Evolutionary conservation across 805 yeast genomes (phyloP), one percentile per base, ranked within the genome.

Genomic region (Saccharomycopsis sp.): DNA sequence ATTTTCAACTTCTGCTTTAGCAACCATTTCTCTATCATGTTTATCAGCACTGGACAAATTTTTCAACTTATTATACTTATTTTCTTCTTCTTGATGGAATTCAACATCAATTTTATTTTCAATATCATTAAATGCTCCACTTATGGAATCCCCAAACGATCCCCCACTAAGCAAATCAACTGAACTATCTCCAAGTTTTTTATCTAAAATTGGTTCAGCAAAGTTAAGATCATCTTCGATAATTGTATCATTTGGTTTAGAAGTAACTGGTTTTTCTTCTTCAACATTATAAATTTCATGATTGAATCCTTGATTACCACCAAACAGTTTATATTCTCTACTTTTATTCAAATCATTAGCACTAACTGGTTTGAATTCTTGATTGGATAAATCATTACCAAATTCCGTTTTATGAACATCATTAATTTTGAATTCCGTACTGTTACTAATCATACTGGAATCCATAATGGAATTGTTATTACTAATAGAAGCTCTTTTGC

Each of bases 1-100:
- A 15, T 32, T 31, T 27, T 35, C 40, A 21, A 43, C 47, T 18
- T 36, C 36, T 10, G 47, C 44, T 25, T 43, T 43, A n/a, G 47
- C 47, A 8, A 34, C 41, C 14, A 40, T 9, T 27, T 31, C 44
- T 21, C 26, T 31, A 17, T 40, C 45, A 31, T 27, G 26, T 14
- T 6, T 8, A 36, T 36, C 32, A 31, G 8, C 10, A 20, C 21
- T 19, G 6, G 35, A 5, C 8, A 15, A 8, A n/a, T 8, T 8
- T 8, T 30, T 30, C 13, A n/a, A 30, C 9, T n/a, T 30, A 20
- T 31, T 31, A 17, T 6, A 6, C 6, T 9, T 12, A 20, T 31
- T 13, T 20, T 34, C 28, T 21, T 34, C 25, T 2, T 40, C 25
- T 20, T 27, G 25, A 12, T 6, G 34, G 25, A 38, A 36, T 30